Base-by-base conservation (phyloP, 202 grass and related monocot species). In the Carex arenaria region DNA sequence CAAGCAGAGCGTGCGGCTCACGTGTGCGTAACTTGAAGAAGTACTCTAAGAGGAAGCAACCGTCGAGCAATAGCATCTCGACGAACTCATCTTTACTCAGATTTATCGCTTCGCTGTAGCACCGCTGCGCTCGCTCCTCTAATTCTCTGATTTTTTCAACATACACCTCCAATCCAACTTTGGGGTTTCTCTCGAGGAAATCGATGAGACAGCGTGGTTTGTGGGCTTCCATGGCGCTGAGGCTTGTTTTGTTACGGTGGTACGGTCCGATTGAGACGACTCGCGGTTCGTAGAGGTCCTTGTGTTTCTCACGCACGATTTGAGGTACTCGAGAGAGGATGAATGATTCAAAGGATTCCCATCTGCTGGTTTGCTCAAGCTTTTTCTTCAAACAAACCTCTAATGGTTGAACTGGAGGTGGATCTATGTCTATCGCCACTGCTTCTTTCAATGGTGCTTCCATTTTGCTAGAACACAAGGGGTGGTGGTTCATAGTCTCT, bases 181-280 rank as follows among this genome's bases (percentile, higher is more conserved):
- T 36, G 4, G 15, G 13, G 86, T 80, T 80, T 45, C 77, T 34
- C 0, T 80, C 77, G 5, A 94, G 87, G 62, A 94, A 84, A 34
- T 94, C 91, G 2, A 83, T 79, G 64, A 93, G 84, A 79, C 80
- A 91, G n/a, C 87, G 89, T 77, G 84, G 88, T 78, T 94, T 94
- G 87, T 91, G 87, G 22, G 63, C 91, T 70, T 94, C 87, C 87
- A 94, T 91, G 63, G 91, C 91, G 18, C 22, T 60, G 61, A 93
- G 86, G 72, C 85, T 79, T 34, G 20, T 61, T 17, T 38, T 81
- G 65, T 73, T 85, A 11, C 78, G 85, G 86, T 93, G 91, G 84
- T 90, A 93, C n/a, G 91, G 91, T 0, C 91, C 91, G 54, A 93
- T 57, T 32, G 89, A 94, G 12, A 94, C n/a, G 85, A 91, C 88